Conservation (phyloP, 2,329 filamentous ascomycete genomes). For the Alternaria ethzedia region DNA sequence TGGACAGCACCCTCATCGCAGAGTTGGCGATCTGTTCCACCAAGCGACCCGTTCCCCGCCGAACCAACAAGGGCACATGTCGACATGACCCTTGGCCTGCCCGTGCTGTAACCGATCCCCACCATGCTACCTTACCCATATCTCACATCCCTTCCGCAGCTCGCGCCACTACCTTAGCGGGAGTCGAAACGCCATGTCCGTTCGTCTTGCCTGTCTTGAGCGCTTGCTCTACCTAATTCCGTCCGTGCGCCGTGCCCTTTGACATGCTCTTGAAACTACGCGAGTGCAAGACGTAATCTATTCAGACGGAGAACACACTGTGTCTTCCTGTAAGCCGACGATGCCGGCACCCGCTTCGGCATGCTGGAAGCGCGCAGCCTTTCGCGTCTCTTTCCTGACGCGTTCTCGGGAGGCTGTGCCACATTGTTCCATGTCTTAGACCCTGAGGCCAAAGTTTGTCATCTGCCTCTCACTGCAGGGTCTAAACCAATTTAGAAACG, state of each 20-base stretch:
- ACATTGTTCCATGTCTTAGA: constrained; percentile 42
- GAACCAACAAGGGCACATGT: constrained; percentile 36
- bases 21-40: constrained; percentile 44
- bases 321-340: background rate
- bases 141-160: constrained; percentile 47
- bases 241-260: constrained; percentile 9
- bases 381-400: constrained; percentile 22
- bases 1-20: constrained; percentile 23
- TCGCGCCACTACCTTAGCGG: constrained; percentile 39
- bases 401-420: constrained; percentile 38
- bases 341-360: constrained; percentile 2
- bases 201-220: constrained; percentile 22
- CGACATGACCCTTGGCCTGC: constrained; percentile 28
- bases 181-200: constrained; percentile 44
- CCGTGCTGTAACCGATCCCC: constrained; percentile 44
- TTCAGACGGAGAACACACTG: background rate
- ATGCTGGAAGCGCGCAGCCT: background rate
- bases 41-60: constrained; percentile 41
- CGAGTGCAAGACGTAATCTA: constrained; percentile 1
- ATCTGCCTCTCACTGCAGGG: constrained; percentile 43
- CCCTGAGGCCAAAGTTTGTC: constrained; percentile 37
- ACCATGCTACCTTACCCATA: constrained; percentile 40
- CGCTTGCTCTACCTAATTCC: constrained; percentile 2
- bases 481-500: constrained; percentile 23
- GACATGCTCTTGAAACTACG: constrained; percentile 11